Evolutionary conservation across 257 asterid species (phyloP).

Genomic region (Haberlea rhodopensis): DNA sequence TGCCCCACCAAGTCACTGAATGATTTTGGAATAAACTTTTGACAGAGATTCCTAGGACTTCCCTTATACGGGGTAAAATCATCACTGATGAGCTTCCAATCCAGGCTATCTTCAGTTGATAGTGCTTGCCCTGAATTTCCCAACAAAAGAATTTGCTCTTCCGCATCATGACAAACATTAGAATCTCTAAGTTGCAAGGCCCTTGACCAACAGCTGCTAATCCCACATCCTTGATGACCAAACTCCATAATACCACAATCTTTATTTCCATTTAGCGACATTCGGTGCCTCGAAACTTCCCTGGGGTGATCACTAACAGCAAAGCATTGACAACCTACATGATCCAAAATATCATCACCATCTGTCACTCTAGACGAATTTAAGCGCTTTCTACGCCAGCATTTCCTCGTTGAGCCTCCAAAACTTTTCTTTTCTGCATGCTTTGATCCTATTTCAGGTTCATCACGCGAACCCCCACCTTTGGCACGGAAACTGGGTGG

Average conservation of each 20-base stretch:
- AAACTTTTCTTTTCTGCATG: slow-evolving; percentile 26
- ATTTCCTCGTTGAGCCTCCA: slow-evolving; percentile 26
- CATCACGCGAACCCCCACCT: slow-evolving; percentile 54
- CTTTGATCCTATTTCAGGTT: slow-evolving; percentile 38
- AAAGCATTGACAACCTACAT: slow-evolving; percentile 46
- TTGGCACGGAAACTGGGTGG: slow-evolving; percentile 36
- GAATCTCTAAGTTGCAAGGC: slow-evolving; percentile 48
- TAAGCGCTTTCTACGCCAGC: slow-evolving; percentile 29
- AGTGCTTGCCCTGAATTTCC: slow-evolving; percentile 28
- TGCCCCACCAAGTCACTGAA: slow-evolving; percentile 81
- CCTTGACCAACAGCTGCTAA: slow-evolving; percentile 75
- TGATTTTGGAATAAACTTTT: slow-evolving; percentile 71
- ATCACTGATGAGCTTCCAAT: slow-evolving; percentile 29
- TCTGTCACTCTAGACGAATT: slow-evolving; percentile 36
- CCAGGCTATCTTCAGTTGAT: slow-evolving; percentile 21
- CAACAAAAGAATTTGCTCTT: slow-evolving; percentile 55
- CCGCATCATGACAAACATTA: slow-evolving; percentile 34
- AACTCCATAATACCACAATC: slow-evolving; percentile 49
- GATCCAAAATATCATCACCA: slow-evolving; percentile 38
- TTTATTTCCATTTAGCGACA: slow-evolving; percentile 39
- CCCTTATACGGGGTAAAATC: slow-evolving; percentile 34
- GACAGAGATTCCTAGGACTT: slow-evolving; percentile 59
- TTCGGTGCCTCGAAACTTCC: slow-evolving; percentile 28
- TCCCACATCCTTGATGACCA: slow-evolving; percentile 69
- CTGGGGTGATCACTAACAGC: slow-evolving; percentile 35